A percentile compares a stretch with the other conserved stretches of the same genome.
Conservation (phyloP, 139 green algal genomes). For the Tetradesmus lagerheimii region DNA sequence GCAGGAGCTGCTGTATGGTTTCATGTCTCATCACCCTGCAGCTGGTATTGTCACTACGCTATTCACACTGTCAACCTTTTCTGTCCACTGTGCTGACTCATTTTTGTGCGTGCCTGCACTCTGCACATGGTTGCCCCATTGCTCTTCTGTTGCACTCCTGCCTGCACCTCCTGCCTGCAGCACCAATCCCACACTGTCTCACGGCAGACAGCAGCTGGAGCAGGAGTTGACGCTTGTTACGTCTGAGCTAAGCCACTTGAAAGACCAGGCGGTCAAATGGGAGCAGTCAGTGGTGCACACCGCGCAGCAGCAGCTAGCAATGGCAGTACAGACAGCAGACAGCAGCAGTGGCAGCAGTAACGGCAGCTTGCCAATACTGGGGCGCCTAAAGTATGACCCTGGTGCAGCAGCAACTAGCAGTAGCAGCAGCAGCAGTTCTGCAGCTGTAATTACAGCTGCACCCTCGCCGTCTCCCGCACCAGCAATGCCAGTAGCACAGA, state of each 20-base stretch:
- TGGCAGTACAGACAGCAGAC: background rate
- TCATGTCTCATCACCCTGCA: background rate
- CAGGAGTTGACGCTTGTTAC: background rate
- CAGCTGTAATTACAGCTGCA: background rate
- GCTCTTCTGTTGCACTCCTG: background rate
- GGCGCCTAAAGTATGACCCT: background rate
- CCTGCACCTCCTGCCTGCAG: background rate
- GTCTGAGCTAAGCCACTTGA: background rate
- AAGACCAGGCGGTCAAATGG: background rate
- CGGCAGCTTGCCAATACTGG: background rate
- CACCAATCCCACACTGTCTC: background rate
- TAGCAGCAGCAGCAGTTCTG: background rate
- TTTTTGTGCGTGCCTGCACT: background rate
- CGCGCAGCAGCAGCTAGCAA: background rate
- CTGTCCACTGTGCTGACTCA: background rate
- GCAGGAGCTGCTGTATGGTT: no score
- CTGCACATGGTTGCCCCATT: no score
- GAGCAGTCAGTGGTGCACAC: background rate
- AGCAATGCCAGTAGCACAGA: background rate
- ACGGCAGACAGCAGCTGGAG: background rate
- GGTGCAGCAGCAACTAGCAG: background rate
- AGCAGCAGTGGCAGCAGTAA: conserved; percentile 1
- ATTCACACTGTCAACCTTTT: background rate
- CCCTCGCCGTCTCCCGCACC: background rate
- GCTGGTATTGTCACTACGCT: background rate